Evolutionary conservation across 1,284 basidiomycete genomes (phyloP), one percentile per base, ranked within the genome.

Genomic region (Ustilago esculenta): DNA sequence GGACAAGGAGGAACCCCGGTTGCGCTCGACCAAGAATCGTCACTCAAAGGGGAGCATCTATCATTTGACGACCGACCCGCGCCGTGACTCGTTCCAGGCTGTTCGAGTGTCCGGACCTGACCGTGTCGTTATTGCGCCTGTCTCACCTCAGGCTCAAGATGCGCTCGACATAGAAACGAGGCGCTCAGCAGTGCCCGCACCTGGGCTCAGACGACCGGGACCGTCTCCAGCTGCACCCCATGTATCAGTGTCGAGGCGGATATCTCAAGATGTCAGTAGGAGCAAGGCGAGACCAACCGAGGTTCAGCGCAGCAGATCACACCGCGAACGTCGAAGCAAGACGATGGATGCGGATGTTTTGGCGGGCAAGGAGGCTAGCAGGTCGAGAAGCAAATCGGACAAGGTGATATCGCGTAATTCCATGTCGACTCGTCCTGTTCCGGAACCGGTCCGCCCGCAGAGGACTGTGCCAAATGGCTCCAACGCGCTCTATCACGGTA

Each of bases 41-140:
- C 41, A 49, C n/a, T 21, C 46, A 5, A 49, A 35, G 17, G 42
- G 17, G 7, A 48, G 54, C 41, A 17, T 6, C 36, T 53, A 65
- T 29, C 50, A 54, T 1, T 20, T 53, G 24, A 21, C 35, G 7
- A 18, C 46, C 5, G 30, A 36, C 14, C 23, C 61, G 20, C 36
- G 37, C 9, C 27, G 36, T 12, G 54, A 54, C 15, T 46, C 48
- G 6, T 57, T 53, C 41, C 49, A 65, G 33, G 61, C 61, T 15
- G 50, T 57, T 30, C 45, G 54, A 32, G 49, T 34, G 0, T 57
- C 50, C 9, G 54, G 50, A 2, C 50, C 61, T 5, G 54, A 65
- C 42, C 61, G 61, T 9, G 50, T 57, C 32, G 46, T 57, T 30
- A 65, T 65, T 18, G 49, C 47, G 17, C 50, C 54, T 1, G 6